These are phyloP conservation scores for Lepidopterella palustris DNA, from an alignment of 495 filamentous ascomycete species.

Conservation along the genomic window DNA sequence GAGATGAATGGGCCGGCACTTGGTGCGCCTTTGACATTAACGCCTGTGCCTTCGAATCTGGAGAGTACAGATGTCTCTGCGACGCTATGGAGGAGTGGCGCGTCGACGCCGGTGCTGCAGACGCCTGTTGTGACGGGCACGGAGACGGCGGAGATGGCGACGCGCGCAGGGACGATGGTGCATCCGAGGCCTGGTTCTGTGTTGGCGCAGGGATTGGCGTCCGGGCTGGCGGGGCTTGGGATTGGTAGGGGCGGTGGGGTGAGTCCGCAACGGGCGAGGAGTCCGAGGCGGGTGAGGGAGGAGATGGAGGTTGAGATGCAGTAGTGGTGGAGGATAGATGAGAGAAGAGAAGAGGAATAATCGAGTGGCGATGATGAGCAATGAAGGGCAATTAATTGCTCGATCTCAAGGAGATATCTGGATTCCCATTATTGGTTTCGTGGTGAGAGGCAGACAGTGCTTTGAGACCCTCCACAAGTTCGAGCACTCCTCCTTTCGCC, in stretches of 20 bases:
- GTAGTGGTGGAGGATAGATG: not conserved
- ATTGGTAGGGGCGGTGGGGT: not conserved
- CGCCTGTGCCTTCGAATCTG: conserved; percentile 7
- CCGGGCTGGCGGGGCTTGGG: conserved; percentile 14
- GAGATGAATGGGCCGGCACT: conserved; percentile 87
- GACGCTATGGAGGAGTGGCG: conserved; percentile 6
- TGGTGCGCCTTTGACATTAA: not conserved
- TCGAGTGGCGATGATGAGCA: not conserved
- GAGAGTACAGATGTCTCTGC: conserved; percentile 10
- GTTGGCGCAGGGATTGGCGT: conserved; percentile 12
- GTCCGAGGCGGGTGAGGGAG: conserved; percentile 10
- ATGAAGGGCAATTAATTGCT: not conserved
- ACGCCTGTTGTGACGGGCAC: conserved; percentile 20
- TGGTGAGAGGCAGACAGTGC: no score
- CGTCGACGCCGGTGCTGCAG: conserved; percentile 3
- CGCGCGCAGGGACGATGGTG: conserved; percentile 14
- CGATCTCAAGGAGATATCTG: no score
- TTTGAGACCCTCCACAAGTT: no score
- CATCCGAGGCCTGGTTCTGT: conserved; percentile 6
- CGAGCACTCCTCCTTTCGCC: no score
- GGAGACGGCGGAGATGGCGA: conserved; percentile 18
- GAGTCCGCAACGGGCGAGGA: conserved; percentile 2
- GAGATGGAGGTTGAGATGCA: conserved; percentile 31
- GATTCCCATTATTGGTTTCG: no score
- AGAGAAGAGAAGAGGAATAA: not conserved